Evolutionary conservation across 192 early-diverging fungal species (phyloP).

Genomic region (Linnemannia zychae): DNA sequence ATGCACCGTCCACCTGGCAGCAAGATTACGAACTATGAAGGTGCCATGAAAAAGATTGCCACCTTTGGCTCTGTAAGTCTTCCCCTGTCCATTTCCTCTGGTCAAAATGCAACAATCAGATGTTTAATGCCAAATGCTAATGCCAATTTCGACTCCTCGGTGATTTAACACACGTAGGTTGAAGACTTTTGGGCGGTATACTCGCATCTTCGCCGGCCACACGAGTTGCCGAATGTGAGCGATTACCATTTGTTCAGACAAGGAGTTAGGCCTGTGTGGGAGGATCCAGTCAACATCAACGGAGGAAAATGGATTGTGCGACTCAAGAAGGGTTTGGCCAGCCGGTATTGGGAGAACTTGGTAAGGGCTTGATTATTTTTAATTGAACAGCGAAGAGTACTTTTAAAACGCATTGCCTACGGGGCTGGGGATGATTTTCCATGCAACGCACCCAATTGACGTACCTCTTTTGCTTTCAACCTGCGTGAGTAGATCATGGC

Average conservation of each 20-base stretch:
- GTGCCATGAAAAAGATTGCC: constrained; percentile 86
- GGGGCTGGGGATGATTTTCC: too few species aligned
- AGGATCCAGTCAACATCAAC: constrained; percentile 84
- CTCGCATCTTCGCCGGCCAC: constrained; percentile 84
- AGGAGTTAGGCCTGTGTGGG: constrained; percentile 94
- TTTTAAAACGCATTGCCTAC: neutral
- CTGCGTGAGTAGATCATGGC: constrained; percentile 74
- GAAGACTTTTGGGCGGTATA: constrained; percentile 86
- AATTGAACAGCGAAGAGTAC: too few species aligned
- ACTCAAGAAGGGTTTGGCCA: constrained; percentile 92
- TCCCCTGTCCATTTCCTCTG: neutral
- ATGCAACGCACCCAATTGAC: neutral
- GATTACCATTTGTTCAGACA: constrained; percentile 96
- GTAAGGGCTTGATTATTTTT: constrained; percentile 51
- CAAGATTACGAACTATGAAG: constrained; percentile 91
- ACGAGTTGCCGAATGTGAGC: constrained; percentile 86
- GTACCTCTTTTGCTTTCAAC: constrained; percentile 11
- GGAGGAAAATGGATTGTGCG: constrained; percentile 98
- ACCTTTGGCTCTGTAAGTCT: constrained; percentile 77
- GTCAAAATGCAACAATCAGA: neutral
- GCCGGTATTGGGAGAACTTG: constrained; percentile 92
- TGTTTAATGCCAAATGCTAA: neutral
- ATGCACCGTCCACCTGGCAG: constrained; percentile 91
- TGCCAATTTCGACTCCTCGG: neutral
- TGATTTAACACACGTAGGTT: constrained; percentile 52